These are phyloP conservation scores for Corymbia calophylla DNA, from an alignment of 441 rosid genomes.

Conservation along the genomic window DNA sequence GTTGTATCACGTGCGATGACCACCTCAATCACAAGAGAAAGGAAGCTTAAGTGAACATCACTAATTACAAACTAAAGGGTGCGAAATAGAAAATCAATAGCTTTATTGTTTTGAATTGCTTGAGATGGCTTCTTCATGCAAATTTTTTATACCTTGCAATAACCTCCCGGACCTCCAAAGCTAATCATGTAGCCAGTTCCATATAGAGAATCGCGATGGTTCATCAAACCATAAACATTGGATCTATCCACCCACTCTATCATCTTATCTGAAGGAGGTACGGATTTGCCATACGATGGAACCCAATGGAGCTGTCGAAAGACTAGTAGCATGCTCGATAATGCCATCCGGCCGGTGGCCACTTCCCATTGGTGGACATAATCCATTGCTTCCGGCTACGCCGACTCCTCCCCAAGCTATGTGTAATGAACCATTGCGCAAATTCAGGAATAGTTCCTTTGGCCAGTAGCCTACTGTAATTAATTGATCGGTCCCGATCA, in stretches of 20 bases:
- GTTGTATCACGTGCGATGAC: neutral
- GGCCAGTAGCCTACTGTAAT: neutral
- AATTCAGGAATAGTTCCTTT: neutral
- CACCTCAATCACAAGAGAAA: neutral
- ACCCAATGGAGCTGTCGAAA: neutral
- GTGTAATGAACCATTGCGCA: neutral
- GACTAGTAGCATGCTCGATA: neutral
- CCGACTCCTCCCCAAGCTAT: conserved; percentile 1
- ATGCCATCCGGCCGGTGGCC: neutral
- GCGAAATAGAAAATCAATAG: neutral
- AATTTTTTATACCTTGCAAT: neutral
- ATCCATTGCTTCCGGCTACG: neutral
- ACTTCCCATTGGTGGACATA: conserved; percentile 1
- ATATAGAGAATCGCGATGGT: neutral
- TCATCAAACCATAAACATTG: neutral
- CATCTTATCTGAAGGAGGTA: neutral
- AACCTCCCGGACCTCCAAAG: neutral
- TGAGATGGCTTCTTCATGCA: neutral
- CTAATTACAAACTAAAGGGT: neutral
- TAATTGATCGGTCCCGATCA: neutral
- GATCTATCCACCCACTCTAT: neutral
- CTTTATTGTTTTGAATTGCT: neutral
- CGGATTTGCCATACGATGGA: neutral
- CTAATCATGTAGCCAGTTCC: neutral
- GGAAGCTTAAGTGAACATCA: neutral